Evolutionary conservation across 1,284 basidiomycete genomes (phyloP), one percentile per base, ranked within the genome.

Genomic region (Naganishia sp.): DNA sequence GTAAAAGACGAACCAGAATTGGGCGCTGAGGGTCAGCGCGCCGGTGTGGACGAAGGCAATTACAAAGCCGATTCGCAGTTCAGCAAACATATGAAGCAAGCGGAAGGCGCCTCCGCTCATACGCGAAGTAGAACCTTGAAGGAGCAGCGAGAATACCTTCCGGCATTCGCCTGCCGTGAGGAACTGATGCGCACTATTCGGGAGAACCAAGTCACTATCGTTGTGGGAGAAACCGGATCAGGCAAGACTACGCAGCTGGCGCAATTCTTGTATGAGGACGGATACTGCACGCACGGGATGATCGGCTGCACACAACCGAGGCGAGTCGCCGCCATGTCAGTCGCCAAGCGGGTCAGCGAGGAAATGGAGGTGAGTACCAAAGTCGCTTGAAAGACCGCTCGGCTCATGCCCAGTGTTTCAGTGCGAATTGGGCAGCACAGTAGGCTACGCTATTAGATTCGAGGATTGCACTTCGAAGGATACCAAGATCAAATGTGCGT

Each of bases 271-370:
- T 92, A 97, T 76, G 95, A 98, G 78, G 95, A 97, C 71, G 94
- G 95, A 1, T 98, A 95, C 77, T 92, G 92, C 68, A 79, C 84
- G 18, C 85, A 89, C 77, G 94, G 94, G 9, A 84, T 96, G 45
- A 87, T 99, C 50, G 94, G 94, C 7, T 99, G 94, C 74, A 99
- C 95, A 0, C 94, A 98, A 76, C 94, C 94, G 46, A 87, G 95
- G 75, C 92, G 94, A 82, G 94, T 98, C 13, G 94, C 95, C 55
- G 94, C 95, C 13, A 98, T 99, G 94, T 94, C 91, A 16, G 95
- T 98, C 3, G 95, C 95, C 9, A 98, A 98, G 81, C 93, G 95
- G 81, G 95, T 98, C 66, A 94, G 91, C 75, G 95, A 99, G 75
- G 95, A 99, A 79, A 85, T 86, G 84, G 83, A 84, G 74, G 82